These are phyloP conservation scores for Pontederia crassipes DNA, from an alignment of 176 grass and related monocot genomes.

Conservation along the genomic window DNA sequence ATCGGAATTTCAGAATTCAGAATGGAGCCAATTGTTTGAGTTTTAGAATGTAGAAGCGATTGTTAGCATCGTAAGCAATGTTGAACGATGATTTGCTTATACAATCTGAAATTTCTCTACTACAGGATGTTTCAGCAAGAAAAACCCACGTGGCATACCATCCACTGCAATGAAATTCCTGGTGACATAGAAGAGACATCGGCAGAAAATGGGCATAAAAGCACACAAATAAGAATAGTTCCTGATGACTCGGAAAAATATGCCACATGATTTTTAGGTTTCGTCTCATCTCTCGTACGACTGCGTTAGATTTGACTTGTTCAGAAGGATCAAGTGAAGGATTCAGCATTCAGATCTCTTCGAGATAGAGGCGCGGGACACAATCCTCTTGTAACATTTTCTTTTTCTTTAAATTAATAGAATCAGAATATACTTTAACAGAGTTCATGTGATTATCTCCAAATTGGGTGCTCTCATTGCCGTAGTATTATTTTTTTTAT, in stretches of 20 bases:
- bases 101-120: neutral
- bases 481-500: too few relatives aligned
- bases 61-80: neutral
- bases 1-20: neutral
- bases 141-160: conserved; percentile 42
- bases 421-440: too few relatives aligned
- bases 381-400: too few relatives aligned
- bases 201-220: conserved; percentile 27
- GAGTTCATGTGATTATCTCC: too few relatives aligned
- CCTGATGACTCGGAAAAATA: conserved; percentile 29
- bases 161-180: conserved; percentile 62
- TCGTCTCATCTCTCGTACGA: neutral
- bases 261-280: conserved; percentile 16
- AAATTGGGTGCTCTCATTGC: too few relatives aligned
- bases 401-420: too few relatives aligned
- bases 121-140: conserved; percentile 83
- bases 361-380: too few relatives aligned
- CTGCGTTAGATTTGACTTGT: too few relatives aligned
- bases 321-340: too few relatives aligned
- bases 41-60: neutral
- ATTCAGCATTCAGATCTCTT: too few relatives aligned
- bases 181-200: conserved; percentile 17
- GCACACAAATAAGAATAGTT: conserved; percentile 23
- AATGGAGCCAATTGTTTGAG: neutral
- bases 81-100: neutral